A percentile compares a stretch with the other conserved stretches of the same genome.
phyloP scores from a whole-genome alignment of 2,329 filamentous ascomycete genomes.

The Fusarium subglutinans region DNA sequence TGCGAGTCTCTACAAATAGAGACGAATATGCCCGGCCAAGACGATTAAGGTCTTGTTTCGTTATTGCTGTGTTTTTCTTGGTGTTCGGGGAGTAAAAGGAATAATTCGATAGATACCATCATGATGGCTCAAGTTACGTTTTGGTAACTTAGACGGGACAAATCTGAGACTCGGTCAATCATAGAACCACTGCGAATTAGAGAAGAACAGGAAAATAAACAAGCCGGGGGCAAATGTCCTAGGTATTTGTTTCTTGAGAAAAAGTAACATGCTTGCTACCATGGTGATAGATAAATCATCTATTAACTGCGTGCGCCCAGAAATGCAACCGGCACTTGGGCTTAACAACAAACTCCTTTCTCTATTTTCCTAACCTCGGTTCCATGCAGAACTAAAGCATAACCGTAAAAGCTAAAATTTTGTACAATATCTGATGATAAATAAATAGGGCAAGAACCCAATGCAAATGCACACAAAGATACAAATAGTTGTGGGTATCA shows the following conservation, averaged over 20 bases:
- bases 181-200: not conserved
- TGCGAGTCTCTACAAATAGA: constrained; percentile 2
- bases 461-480: constrained; percentile 23
- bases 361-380: constrained; percentile 28
- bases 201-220: not conserved
- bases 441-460: constrained; percentile 1
- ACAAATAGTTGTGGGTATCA: constrained; percentile 40
- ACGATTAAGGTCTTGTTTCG: not conserved
- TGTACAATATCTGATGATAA: constrained; percentile 19
- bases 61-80: not conserved
- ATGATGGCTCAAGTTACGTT: constrained; percentile 8
- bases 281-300: constrained; percentile 19
- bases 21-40: not conserved
- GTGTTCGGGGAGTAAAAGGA: not conserved
- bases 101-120: not conserved
- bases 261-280: constrained; percentile 17
- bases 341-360: constrained; percentile 1
- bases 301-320: constrained; percentile 11
- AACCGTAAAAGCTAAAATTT: constrained; percentile 5
- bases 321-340: constrained; percentile 10
- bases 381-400: constrained; percentile 22
- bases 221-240: constrained; percentile 6
- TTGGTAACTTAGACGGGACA: constrained; percentile 14
- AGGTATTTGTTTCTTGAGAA: constrained; percentile 4
- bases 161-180: not conserved